Base-by-base conservation (phyloP, 441 rosid genomes). In the Brassica hybrid region DNA sequence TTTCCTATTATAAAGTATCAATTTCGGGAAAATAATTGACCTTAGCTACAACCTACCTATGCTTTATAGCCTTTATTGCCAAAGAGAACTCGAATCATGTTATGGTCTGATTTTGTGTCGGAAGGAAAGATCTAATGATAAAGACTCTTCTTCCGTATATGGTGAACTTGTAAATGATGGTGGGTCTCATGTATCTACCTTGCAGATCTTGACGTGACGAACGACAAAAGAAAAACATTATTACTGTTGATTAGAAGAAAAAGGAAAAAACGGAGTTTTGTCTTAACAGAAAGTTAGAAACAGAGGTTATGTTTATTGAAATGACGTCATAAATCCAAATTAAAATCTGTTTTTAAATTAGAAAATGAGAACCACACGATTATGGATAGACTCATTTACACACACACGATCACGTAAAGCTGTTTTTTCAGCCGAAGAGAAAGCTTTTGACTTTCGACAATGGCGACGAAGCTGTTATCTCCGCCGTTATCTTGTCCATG, bases 401-500 rank as follows among this genome's bases (percentile, higher is more conserved):
- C 54, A 57, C 67, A 66, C 67, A 75, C 67, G 78, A 38, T 79
- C 76, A 18, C 13, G 67, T 75, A 79, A 70, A 69, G 78, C 75
- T 73, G 50, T 67, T 50, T 16, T 23, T 25, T 1, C 1, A 19
- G 67, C 54, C 67, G 8, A 0, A 45, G 10, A 45, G 4, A 65
- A 52, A 52, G 58, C 58, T 16, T 43, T 50, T n/a, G 45, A 57
- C 38, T 56, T 10, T 69, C 32, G 67, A 75, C 52, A 65, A 80
- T 80, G 83, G 72, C 83, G 80, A 75, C 74, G 80, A 80, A 75
- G 79, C 66, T 80, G 76, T 38, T 80, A 27, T 71, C 69, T 34
- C 73, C 76, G 74, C 54, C 83, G 19, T 80, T 80, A 19, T 80
- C 73, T 69, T 80, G 79, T 71, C 76, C 79, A 7, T 80, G 79